Evolutionary conservation across 768 basidiomycete species (phyloP), one percentile per base, ranked within the genome.

Genomic region (Amanita muscaria): DNA sequence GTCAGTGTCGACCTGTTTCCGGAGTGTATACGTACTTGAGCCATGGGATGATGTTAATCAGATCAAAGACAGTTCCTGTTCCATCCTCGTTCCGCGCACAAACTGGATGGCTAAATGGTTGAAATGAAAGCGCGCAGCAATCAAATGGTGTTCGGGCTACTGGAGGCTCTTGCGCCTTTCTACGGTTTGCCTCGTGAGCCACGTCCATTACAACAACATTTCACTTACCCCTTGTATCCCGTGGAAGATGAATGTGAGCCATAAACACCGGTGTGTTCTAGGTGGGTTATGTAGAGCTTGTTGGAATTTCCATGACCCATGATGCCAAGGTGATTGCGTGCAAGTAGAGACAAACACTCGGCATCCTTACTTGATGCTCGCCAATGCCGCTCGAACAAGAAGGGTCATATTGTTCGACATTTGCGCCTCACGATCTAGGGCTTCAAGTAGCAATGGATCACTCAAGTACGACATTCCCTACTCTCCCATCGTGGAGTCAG

Each of bases 21-120:
- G 12, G 44, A 44, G 36, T 19, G 23, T 10, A 25, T 24, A 69
- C 80, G 52, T 57, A 83, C 92, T 94, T 90, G 36, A 97, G 73
- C 83, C 91, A 96, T 23, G 91, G 89, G 37, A 96, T 83, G 55
- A 94, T 93, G 60, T 90, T 93, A 41, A 91, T 74, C 32, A 96
- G 66, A 53, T 94, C 92, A 58, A 90, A 94, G 6, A 94, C 91
- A 22, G 56, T 57, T 12, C 89, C 83, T 5, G 80, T 85, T 44
- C 88, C 81, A 57, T 93, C 88, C 14, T 72, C 59, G 54, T 92
- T 91, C 24, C 85, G 74, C 2, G 88, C 83, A 56, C 85, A 88
- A 10, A 96, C 92, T 1, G 93, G 93, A 54, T 91, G 82, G 21
- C 70, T 69, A 58, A 94, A 96, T 4, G 84, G 88, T 56, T 93